Evolutionary conservation across 2,329 filamentous ascomycete genomes (phyloP).

Genomic region (Sporothrix protearum): DNA sequence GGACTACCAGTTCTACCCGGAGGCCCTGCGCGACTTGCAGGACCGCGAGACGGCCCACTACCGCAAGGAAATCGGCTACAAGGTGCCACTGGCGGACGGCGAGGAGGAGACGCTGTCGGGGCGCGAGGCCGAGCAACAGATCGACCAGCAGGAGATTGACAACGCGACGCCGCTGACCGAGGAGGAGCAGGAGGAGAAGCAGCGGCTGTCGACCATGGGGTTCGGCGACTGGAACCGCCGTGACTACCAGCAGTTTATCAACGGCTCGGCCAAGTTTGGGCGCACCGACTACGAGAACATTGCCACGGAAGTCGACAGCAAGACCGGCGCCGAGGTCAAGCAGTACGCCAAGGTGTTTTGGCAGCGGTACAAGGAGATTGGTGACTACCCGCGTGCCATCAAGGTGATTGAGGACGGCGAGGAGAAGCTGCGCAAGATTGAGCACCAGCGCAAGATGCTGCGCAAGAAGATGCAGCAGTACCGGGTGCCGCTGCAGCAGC

Average conservation of each 20-base stretch:
- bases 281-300: slow-evolving; percentile 82
- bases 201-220: slow-evolving; percentile 73
- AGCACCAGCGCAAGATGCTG: slow-evolving; percentile 88
- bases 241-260: slow-evolving; percentile 97
- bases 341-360: slow-evolving; percentile 94
- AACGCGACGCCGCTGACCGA: slow-evolving; percentile 84
- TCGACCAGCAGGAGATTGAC: slow-evolving; percentile 90
- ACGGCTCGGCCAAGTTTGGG: slow-evolving; percentile 89
- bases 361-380: slow-evolving; percentile 87
- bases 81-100: slow-evolving; percentile 83
- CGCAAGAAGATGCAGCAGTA: slow-evolving; percentile 95
- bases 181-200: slow-evolving; percentile 84
- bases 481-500: slow-evolving; percentile 92
- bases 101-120: slow-evolving; percentile 78
- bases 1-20: slow-evolving; percentile 96
- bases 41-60: slow-evolving; percentile 95
- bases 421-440: slow-evolving; percentile 80
- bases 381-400: slow-evolving; percentile 85
- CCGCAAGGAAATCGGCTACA: slow-evolving; percentile 94
- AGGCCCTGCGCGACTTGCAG: slow-evolving; percentile 78
- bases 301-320: slow-evolving; percentile 85
- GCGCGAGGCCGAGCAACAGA: slow-evolving; percentile 79
- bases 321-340: slow-evolving; percentile 78
- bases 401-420: slow-evolving; percentile 89
- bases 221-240: slow-evolving; percentile 95